Evolutionary conservation across 2,329 filamentous ascomycete species (phyloP), one percentile per base, ranked within the genome.

Genomic region (Aspergillus thermomutatus): DNA sequence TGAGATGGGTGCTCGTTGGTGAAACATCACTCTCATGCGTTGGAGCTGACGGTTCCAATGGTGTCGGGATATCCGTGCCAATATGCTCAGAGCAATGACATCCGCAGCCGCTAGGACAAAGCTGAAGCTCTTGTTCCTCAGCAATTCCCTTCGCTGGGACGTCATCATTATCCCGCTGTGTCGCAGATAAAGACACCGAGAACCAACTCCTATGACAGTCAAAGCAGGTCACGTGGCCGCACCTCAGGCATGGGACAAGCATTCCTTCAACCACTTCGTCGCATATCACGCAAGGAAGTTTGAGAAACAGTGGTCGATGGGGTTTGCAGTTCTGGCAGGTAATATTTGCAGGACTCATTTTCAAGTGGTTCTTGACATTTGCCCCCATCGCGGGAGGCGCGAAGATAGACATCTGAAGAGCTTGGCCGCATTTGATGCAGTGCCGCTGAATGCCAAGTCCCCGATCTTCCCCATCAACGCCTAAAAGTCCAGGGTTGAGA

Each of bases 81-180:
- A 69, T 56, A 49, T 78, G 70, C 19, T 77, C 71, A 3, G 75
- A 70, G 61, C 79, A 81, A 55, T 66, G 68, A 54, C 79, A 81
- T 50, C 77, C 79, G 62, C 79, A 81, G n/a, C 77, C 78, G 11
- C 71, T 76, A 6, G 78, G 75, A 55, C 79, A 81, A 45, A 68
- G 62, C 21, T 66, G 66, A 2, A 67, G 61, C n/a, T 63, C 58
- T 11, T 60, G 55, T 21, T 63, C 57, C 49, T 55, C 46, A 47
- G 54, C 57, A 47, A 49, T 40, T 4, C 46, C 31, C 45, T 66
- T 52, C 31, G 58, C 48, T 48, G 50, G 19, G n/a, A 19, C 34
- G 45, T 56, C 56, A 31, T 58, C 52, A 46, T 63, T 62, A 50
- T 64, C 57, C 21, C 34, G 48, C 1, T 54, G 53, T 52, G 50